A percentile compares a stretch with the other conserved stretches of the same genome.
phyloP scores from a whole-genome alignment of 2,329 filamentous ascomycete genomes.

The Ascochyta rabiei region DNA sequence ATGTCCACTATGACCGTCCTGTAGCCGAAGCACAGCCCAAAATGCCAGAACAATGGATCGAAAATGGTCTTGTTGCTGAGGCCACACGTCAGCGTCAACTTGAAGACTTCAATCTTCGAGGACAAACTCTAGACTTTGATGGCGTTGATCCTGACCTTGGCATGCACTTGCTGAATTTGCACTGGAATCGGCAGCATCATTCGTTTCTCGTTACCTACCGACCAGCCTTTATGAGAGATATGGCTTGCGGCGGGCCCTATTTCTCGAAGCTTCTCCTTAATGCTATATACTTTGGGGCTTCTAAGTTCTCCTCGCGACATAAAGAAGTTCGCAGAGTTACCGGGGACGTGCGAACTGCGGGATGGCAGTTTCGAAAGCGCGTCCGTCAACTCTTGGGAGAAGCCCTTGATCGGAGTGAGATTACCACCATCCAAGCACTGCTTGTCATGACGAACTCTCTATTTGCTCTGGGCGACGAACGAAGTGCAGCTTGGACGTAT shows the following conservation, averaged over 20 bases:
- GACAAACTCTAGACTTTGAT: conserved; percentile 60
- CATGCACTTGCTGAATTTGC: conserved; percentile 58
- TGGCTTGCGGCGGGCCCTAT: conserved; percentile 62
- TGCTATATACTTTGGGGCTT: conserved; percentile 57
- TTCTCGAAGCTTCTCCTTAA: conserved; percentile 64
- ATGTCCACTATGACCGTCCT: conserved; percentile 20
- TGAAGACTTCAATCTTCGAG: conserved; percentile 55
- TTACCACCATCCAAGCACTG: conserved; percentile 62
- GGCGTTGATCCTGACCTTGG: conserved; percentile 60
- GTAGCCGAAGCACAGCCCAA: conserved; percentile 22
- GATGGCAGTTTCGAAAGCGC: conserved; percentile 56
- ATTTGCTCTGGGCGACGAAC: conserved; percentile 58
- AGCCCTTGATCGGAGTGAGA: conserved; percentile 56
- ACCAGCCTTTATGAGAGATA: conserved; percentile 51
- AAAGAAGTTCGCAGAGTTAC: conserved; percentile 53
- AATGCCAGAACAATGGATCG: conserved; percentile 50
- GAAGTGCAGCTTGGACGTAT: conserved; percentile 63
- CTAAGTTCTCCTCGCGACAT: conserved; percentile 55
- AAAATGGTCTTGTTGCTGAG: conserved; percentile 56
- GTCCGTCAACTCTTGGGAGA: conserved; percentile 55
- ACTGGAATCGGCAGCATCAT: conserved; percentile 62
- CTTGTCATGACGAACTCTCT: conserved; percentile 59
- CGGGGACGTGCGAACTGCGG: conserved; percentile 56
- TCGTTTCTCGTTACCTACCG: conserved; percentile 58
- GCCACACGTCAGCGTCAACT: conserved; percentile 58